Evolutionary conservation across 202 grass and related monocot genomes (phyloP).

Genomic region (Bolboschoenoplectus hybrid): DNA sequence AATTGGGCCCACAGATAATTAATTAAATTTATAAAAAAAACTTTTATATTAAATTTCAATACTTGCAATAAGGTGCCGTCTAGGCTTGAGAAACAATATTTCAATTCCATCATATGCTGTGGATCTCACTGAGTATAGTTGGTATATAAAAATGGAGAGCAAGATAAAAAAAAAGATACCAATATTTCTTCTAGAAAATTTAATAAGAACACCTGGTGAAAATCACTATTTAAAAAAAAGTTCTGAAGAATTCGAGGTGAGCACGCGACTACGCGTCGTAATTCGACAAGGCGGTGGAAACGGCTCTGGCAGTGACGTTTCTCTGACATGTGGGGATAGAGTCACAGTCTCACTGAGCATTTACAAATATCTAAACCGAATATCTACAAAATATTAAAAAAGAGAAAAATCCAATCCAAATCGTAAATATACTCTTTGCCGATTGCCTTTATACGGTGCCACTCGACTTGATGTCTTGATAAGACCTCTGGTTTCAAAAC

Average conservation of each 20-base stretch:
- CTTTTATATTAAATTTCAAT: too few species aligned
- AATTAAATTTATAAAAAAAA: too few species aligned
- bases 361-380: not conserved
- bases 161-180: too few species aligned
- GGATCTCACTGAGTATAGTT: too few species aligned
- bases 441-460: not conserved
- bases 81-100: too few species aligned
- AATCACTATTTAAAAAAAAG: not conserved
- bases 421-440: not conserved
- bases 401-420: not conserved
- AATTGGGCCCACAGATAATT: too few species aligned
- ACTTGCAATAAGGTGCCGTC: too few species aligned
- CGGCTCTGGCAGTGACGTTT: not conserved
- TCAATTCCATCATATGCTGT: too few species aligned
- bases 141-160: too few species aligned
- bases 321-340: not conserved
- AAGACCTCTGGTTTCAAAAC: not conserved
- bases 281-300: not conserved
- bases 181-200: too few species aligned
- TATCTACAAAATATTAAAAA: not conserved
- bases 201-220: not conserved
- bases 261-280: not conserved
- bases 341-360: not conserved
- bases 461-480: not conserved
- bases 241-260: not conserved